Conservation (phyloP, 2,329 filamentous ascomycete species). For the Periconia digitata region DNA sequence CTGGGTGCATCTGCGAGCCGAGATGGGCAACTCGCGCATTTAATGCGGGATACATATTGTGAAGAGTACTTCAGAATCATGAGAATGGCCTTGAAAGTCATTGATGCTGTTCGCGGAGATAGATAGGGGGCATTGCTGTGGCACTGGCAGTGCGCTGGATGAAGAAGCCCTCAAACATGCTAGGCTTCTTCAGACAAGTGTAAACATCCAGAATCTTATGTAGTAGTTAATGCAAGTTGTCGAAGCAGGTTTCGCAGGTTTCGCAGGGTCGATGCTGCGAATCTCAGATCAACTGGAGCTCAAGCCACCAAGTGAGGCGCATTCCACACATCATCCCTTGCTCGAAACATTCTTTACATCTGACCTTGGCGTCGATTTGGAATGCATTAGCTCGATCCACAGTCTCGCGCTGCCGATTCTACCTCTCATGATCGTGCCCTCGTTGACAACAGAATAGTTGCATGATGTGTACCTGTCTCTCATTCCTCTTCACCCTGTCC, state of each 20-base stretch:
- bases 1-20: neutral
- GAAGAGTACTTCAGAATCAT: neutral
- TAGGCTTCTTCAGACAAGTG: no score
- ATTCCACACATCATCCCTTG: slow-evolving; percentile 10
- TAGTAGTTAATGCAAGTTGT: neutral
- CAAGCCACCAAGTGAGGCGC: slow-evolving; percentile 6
- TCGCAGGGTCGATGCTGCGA: no score
- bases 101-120: neutral
- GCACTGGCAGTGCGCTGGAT: no score
- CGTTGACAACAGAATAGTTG: slow-evolving; percentile 15
- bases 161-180: no score
- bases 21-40: neutral
- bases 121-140: neutral
- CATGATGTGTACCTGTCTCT: slow-evolving; percentile 14
- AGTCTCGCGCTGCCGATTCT: no score
- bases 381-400: no score
- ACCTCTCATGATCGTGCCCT: neutral
- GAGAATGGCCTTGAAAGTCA: neutral
- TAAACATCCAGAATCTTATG: no score
- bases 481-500: slow-evolving; percentile 1
- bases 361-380: slow-evolving; percentile 9
- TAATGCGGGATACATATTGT: neutral
- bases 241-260: no score
- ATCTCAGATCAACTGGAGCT: slow-evolving; percentile 1
- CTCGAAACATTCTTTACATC: slow-evolving; percentile 18